Evolutionary conservation across 2,329 filamentous ascomycete genomes (phyloP), one percentile per base, ranked within the genome.

Genomic region (Endoconidiophora polonica): DNA sequence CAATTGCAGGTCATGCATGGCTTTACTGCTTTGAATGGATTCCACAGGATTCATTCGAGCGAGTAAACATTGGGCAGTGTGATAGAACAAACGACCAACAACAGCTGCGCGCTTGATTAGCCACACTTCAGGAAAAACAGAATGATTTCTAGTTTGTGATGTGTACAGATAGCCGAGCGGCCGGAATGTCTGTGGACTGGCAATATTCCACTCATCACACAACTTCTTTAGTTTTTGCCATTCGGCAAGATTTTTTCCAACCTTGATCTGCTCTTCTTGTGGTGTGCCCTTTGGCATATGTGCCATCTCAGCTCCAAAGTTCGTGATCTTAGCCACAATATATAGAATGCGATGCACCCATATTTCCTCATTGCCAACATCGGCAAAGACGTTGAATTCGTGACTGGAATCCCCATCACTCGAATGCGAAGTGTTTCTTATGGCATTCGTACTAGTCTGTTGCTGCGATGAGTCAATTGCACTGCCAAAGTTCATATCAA

Each of bases 271-370:
- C 59, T 85, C 76, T 40, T 77, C 76, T 51, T 77, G 74, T 5
- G 74, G 69, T 41, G 73, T 75, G 2, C 71, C 62, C 41, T 79
- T 73, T 52, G 29, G 29, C 29, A 33, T 33, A 33, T 33, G 29
- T 12, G 29, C 29, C 29, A 33, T 33, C 14, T 75, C 77, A 12
- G 84, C 81, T 38, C 85, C 77, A 62, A 94, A 94, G 63, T 93
- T 91, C 56, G 81, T 78, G 45, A 94, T 77, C 61, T 88, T 94
- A 44, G 84, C 87, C 45, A 93, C 74, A 55, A 94, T 82, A 64
- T 88, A 94, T 38, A 95, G 70, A 55, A 94, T 93, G 24, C 85
- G 78, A 59, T 94, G 83, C 16, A 87, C 83, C 87, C 90, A 95
- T 7, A 81, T 61, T 59, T 94, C 86, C 62, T 94, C 86, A 37